Percentiles rank a stretch among this genome's conserved stretches.
phyloP scores from a whole-genome alignment of 257 asterid genomes.

The Paulownia fortunei region DNA sequence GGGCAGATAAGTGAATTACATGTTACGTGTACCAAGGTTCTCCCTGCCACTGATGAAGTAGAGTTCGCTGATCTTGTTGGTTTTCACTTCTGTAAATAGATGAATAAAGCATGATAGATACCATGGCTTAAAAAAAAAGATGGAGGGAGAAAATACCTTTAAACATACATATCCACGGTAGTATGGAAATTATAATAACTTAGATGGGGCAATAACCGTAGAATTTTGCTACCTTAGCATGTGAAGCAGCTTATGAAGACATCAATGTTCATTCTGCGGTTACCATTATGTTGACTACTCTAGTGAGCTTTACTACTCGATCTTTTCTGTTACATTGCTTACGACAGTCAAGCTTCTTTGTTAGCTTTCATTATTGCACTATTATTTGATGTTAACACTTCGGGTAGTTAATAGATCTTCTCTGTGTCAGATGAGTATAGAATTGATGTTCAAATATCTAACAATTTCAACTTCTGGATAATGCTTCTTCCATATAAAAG shows the following conservation, averaged over 20 bases:
- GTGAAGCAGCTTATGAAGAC: not conserved
- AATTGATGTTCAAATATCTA: not conserved
- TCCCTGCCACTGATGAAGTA: not conserved
- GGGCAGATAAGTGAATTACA: not conserved
- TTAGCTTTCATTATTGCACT: not conserved
- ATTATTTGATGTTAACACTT: not conserved
- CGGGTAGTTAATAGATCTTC: not conserved
- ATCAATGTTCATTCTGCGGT: not conserved
- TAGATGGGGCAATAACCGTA: not conserved
- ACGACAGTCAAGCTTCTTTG: not conserved
- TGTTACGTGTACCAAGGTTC: not conserved
- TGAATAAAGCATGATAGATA: not conserved
- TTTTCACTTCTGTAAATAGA: not conserved
- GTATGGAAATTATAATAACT: no score
- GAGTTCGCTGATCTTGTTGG: not conserved
- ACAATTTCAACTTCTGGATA: not conserved
- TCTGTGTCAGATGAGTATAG: not conserved
- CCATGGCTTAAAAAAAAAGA: no score
- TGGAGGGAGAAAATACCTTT: no score
- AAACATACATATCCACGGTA: no score
- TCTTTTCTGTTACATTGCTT: not conserved
- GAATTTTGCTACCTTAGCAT: not conserved
- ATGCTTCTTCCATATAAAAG: conserved; percentile 11
- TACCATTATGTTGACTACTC: not conserved
- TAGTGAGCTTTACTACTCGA: not conserved